Base-by-base conservation (phyloP, 2,329 filamentous ascomycete species). In the Penicillium sp. region DNA sequence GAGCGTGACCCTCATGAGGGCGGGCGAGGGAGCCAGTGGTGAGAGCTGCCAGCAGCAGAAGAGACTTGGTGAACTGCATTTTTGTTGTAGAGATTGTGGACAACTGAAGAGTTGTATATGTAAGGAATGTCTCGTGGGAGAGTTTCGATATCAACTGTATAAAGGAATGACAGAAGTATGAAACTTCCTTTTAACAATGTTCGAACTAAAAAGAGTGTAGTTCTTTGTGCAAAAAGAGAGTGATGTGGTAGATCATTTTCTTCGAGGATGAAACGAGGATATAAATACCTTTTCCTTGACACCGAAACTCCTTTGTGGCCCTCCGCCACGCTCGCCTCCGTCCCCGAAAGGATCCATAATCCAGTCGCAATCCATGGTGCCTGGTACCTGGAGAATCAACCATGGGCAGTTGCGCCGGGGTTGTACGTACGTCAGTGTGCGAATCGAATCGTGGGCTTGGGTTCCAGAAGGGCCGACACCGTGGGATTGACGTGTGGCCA, bases 11-110 rank as follows among this genome's bases (percentile, higher is more conserved):
- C 31, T 62, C 46, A 5, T 14, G 18, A 31, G 56, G 40, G 24
- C 55, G 62, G 48, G 66, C 59, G 24, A 65, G 24, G 29, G 59
- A 46, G 51, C 64, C 56, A 37, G 67, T 58, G 48, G 64, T 58
- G 48, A 71, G 56, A 52, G 65, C 64, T 62, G 67, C 66, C 55
- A 70, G 67, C 57, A 71, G 66, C 62, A 71, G 47, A 50, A 71
- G 36, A 51, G 67, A 64, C 56, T 68, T 68, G 59, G 64, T 60
- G 63, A 71, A 62, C 40, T 70, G 64, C 69, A 71, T 71, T 54
- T 47, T 62, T 47, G 34, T 11, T 3, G 39, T 51, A 57, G 42
- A 26, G 54, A 52, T 58, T 63, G 55, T 51, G 34, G 40, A 49
- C 39, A 45, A 56, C 24, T 55, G 34, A 47, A 28, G 29, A 44